Conservation (phyloP, 2,329 filamentous ascomycete genomes). For the Sporothrix pseudoabietina region DNA sequence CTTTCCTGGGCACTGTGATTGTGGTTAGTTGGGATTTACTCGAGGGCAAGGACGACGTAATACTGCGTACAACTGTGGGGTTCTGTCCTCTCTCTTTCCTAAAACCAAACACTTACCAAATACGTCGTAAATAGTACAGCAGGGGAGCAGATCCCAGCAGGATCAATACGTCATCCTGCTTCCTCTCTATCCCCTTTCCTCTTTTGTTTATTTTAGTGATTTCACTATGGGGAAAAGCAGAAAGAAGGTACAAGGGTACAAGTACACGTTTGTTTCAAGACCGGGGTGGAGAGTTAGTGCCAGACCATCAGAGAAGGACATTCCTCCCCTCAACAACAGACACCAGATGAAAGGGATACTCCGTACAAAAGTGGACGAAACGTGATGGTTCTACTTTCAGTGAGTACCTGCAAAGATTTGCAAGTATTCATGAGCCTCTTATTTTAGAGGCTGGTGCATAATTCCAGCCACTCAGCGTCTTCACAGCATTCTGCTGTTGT, state of each 20-base stretch:
- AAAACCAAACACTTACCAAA: background rate
- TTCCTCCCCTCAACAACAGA: background rate
- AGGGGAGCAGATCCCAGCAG: background rate
- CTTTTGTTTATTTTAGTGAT: background rate
- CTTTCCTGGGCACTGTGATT: background rate
- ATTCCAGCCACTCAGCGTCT: background rate
- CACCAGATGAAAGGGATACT: conserved; percentile 21
- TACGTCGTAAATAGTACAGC: background rate
- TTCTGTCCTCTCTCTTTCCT: background rate
- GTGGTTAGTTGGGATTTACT: background rate
- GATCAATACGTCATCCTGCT: conserved; percentile 20
- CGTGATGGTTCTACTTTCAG: background rate
- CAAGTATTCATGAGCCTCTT: background rate
- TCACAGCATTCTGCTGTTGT: background rate
- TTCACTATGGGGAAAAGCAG: background rate
- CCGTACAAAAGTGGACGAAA: background rate
- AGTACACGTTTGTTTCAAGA: conserved; percentile 19
- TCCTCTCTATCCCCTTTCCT: background rate
- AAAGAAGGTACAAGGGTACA: conserved; percentile 9
- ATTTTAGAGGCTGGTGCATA: background rate
- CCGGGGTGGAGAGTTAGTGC: background rate
- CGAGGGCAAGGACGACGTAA: background rate
- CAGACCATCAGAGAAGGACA: background rate
- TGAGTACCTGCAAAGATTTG: background rate
- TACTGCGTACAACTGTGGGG: background rate